Percentiles rank a stretch among this genome's conserved stretches.
Evolutionary conservation across 1,139 yeast genomes (phyloP).

Genomic region (Saccharomyces hybrid): DNA sequence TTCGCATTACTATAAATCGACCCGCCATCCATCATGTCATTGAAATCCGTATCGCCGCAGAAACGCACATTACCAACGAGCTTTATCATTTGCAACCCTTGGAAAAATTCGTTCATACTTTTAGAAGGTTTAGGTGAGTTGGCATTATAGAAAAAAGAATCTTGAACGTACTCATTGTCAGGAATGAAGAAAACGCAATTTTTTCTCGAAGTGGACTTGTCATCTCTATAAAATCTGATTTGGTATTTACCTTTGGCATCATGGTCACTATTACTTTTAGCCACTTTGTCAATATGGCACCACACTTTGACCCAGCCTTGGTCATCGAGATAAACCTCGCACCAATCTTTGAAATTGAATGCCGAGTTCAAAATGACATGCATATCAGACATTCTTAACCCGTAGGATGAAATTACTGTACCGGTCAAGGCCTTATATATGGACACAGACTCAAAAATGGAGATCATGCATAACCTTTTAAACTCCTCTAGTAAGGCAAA

Average conservation of each 20-base stretch:
- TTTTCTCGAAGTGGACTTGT: constrained; percentile 18
- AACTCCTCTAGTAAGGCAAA: constrained; percentile 7
- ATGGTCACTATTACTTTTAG: constrained; percentile 4
- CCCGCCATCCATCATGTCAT: not conserved
- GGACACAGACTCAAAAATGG: constrained; percentile 24
- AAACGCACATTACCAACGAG: constrained; percentile 7
- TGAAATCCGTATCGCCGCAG: not conserved
- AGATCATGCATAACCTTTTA: constrained; percentile 14
- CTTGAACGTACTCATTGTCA: constrained; percentile 24
- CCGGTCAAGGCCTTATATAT: constrained; percentile 28
- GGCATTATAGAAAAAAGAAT: constrained; percentile 22
- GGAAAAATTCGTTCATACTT: constrained; percentile 9
- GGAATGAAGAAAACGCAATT: constrained; percentile 24
- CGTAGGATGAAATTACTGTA: constrained; percentile 23
- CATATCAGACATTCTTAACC: constrained; percentile 26
- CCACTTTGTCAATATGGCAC: constrained; percentile 28
- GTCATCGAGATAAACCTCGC: constrained; percentile 25
- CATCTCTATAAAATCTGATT: constrained; percentile 28
- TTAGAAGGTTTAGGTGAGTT: constrained; percentile 2
- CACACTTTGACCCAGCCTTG: constrained; percentile 30
- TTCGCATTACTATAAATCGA: not conserved
- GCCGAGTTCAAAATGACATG: constrained; percentile 23
- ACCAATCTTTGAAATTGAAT: constrained; percentile 31
- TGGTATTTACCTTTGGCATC: constrained; percentile 19
- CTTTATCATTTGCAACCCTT: constrained; percentile 16